phyloP scores from a whole-genome alignment of 1,139 yeast genomes.

The Wickerhamiella pararugosa region DNA sequence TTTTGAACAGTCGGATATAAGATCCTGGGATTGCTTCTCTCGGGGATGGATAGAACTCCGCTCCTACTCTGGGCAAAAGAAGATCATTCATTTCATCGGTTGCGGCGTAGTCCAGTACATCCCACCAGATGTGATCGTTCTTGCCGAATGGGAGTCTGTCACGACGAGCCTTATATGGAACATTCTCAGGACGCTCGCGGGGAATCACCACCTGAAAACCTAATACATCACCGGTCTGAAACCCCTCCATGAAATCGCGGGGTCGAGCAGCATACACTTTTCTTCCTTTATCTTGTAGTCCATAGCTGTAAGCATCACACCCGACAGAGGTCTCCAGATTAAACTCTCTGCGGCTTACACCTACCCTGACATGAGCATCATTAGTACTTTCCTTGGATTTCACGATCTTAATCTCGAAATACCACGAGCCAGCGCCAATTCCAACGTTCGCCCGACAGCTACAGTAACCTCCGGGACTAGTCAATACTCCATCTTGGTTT shows the following conservation, averaged over 20 bases:
- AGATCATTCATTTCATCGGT: slow-evolving; percentile 65
- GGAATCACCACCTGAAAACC: slow-evolving; percentile 75
- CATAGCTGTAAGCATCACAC: slow-evolving; percentile 87
- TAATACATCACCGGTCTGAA: slow-evolving; percentile 63
- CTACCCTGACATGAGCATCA: slow-evolving; percentile 59
- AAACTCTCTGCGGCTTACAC: slow-evolving; percentile 74
- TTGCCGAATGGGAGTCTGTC: slow-evolving; percentile 84
- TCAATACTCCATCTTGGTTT: slow-evolving; percentile 18
- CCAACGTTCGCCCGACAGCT: slow-evolving; percentile 64
- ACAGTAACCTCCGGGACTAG: slow-evolving; percentile 64
- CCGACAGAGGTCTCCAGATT: slow-evolving; percentile 93
- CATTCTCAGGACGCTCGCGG: slow-evolving; percentile 7
- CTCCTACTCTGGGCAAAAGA: slow-evolving; percentile 20
- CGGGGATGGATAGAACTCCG: slow-evolving; percentile 16
- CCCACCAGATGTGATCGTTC: slow-evolving; percentile 65
- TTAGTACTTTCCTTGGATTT: slow-evolving; percentile 23
- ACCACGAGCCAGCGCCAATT: slow-evolving; percentile 63
- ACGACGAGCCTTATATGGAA: slow-evolving; percentile 32
- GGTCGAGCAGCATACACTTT: slow-evolving; percentile 65
- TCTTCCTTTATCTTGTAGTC: slow-evolving; percentile 76
- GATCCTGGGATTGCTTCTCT: slow-evolving; percentile 36
- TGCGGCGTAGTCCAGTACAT: slow-evolving; percentile 69
- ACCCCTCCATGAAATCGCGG: slow-evolving; percentile 33
- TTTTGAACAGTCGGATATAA: slow-evolving; percentile 51
- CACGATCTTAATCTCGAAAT: slow-evolving; percentile 54